Evolutionary conservation across 305 asterid genomes (phyloP).

Genomic region (Fraxinus latifolia): DNA sequence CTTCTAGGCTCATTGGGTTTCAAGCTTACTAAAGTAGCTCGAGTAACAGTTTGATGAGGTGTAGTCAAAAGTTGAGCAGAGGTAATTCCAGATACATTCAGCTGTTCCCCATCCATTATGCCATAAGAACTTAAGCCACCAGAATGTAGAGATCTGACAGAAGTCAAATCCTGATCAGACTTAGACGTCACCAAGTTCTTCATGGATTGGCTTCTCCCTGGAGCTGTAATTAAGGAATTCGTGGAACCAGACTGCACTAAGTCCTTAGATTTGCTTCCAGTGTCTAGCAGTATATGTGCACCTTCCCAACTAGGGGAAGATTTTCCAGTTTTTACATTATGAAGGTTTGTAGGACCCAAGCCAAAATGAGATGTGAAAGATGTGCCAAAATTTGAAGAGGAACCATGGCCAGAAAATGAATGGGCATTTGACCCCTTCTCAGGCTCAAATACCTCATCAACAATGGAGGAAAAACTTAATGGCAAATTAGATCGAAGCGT

Average conservation of each 20-base stretch:
- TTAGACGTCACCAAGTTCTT: constrained; percentile 63
- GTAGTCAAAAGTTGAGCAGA: constrained; percentile 47
- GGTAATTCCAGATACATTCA: constrained; percentile 39
- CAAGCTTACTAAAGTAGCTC: constrained; percentile 37
- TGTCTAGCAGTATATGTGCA: constrained; percentile 40
- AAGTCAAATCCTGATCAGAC: constrained; percentile 84
- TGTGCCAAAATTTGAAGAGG: constrained; percentile 46
- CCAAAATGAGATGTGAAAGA: constrained; percentile 62
- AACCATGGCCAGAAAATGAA: constrained; percentile 39
- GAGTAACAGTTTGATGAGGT: constrained; percentile 38
- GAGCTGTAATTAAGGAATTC: constrained; percentile 43
- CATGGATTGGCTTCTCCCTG: constrained; percentile 51
- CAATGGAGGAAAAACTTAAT: constrained; percentile 68
- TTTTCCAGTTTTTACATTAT: constrained; percentile 46
- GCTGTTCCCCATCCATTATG: constrained; percentile 54
- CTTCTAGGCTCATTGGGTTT: neutral
- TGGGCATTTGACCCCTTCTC: constrained; percentile 65
- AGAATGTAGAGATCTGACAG: constrained; percentile 65
- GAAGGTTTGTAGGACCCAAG: constrained; percentile 41
- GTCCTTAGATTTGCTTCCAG: constrained; percentile 46
- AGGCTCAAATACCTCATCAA: constrained; percentile 90
- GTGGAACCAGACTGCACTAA: constrained; percentile 57
- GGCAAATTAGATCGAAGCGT: constrained; percentile 44
- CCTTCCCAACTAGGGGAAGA: constrained; percentile 71
- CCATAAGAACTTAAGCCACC: constrained; percentile 55